Conservation (phyloP, 2,329 filamentous ascomycete genomes). For the Phialemonium atrogriseum region DNA sequence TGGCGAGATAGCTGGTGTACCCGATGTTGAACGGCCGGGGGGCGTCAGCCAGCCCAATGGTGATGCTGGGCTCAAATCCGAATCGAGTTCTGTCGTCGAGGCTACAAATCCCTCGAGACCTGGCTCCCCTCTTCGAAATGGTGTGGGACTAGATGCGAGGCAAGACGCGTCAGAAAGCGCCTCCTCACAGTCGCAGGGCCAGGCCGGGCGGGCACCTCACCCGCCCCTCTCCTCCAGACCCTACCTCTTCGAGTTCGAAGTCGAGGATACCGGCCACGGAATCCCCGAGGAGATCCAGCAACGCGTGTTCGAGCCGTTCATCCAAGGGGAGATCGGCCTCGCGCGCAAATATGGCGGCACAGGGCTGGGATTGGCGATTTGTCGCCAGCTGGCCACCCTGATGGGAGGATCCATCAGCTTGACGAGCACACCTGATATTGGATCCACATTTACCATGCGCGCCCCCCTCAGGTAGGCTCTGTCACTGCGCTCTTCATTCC, state of each 20-base stretch:
- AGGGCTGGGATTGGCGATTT: conserved; percentile 80
- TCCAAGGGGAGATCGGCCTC: conserved; percentile 79
- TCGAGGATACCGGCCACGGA: conserved; percentile 80
- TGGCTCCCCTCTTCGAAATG: no score
- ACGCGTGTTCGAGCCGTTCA: conserved; percentile 87
- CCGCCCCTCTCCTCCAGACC: conserved; percentile 54
- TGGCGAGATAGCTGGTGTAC: conserved; percentile 50
- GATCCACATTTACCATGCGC: conserved; percentile 73
- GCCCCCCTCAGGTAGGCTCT: conserved; percentile 65
- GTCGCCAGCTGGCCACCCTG: conserved; percentile 71
- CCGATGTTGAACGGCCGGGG: no score
- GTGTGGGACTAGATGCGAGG: no score
- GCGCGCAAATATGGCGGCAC: conserved; percentile 89
- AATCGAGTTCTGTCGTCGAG: no score
- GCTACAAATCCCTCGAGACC: no score
- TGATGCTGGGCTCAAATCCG: no score
- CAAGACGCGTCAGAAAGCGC: no score
- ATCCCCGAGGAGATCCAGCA: conserved; percentile 71
- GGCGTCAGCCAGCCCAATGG: no score
- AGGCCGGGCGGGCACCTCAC: conserved; percentile 50
- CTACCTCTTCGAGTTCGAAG: conserved; percentile 79
- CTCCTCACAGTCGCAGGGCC: conserved; percentile 34
- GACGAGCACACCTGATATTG: conserved; percentile 61
- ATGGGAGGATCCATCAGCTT: conserved; percentile 75
- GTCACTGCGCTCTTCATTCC: neutral